Percentiles rank a stretch among this genome's conserved stretches.
Conservation (phyloP, 2,329 filamentous ascomycete species). For the Apiospora aurea region DNA sequence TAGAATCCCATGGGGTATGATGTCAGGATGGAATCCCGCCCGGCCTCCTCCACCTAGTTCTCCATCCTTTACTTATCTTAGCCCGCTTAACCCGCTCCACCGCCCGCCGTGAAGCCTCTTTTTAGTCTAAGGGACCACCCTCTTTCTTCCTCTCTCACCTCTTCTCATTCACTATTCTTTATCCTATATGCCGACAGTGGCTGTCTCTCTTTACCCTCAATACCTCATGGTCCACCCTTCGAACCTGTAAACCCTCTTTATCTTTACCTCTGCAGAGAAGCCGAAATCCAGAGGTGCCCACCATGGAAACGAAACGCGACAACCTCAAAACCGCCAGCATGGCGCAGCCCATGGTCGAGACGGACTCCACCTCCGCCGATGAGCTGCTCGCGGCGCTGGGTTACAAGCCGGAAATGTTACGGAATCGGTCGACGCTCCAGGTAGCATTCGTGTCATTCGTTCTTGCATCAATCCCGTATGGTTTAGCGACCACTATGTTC, state of each 20-base stretch:
- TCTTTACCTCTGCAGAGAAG: not conserved
- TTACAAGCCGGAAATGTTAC: constrained; percentile 70
- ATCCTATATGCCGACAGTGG: constrained; percentile 7
- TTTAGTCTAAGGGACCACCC: not conserved
- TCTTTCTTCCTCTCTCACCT: not conserved
- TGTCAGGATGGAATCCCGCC: constrained; percentile 16
- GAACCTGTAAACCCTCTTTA: not conserved
- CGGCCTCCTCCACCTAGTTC: constrained; percentile 12
- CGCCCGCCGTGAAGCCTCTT: constrained; percentile 11
- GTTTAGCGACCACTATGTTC: constrained; percentile 72
- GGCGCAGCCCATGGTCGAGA: constrained; percentile 37
- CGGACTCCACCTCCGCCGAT: constrained; percentile 58
- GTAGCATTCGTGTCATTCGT: constrained; percentile 81
- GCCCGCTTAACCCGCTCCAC: constrained; percentile 15
- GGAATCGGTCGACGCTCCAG: constrained; percentile 71
- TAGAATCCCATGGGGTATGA: constrained; percentile 9
- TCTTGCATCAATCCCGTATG: constrained; percentile 77
- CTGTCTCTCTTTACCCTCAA: not conserved
- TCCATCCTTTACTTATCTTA: not conserved
- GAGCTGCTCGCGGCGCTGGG: constrained; percentile 69
- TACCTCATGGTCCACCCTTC: not conserved
- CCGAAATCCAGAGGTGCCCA: not conserved
- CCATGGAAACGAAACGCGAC: constrained; percentile 27
- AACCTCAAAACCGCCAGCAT: constrained; percentile 21
- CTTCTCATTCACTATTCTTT: not conserved